Percentiles rank a stretch among this genome's conserved stretches.
Evolutionary conservation across 2,329 filamentous ascomycete species (phyloP).

Genomic region (Colletotrichum sidae): DNA sequence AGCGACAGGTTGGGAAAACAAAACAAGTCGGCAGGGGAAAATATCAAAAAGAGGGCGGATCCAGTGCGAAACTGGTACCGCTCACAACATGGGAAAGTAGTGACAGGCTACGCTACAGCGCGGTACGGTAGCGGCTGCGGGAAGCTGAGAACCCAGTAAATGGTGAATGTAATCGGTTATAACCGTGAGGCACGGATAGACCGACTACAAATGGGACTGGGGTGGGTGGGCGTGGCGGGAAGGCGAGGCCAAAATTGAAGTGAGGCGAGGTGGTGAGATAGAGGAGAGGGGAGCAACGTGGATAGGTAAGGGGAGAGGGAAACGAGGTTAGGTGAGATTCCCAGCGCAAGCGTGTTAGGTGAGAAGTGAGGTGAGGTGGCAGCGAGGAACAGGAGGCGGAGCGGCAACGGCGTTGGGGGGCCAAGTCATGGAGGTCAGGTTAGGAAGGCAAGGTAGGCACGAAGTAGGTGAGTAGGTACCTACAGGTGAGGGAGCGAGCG

Average conservation of each 20-base stretch:
- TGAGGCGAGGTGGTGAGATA: neutral
- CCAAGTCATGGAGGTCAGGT: neutral
- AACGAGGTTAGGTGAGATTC: constrained; percentile 1
- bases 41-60: constrained; percentile 32
- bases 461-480: too few relatives aligned
- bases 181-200: too few relatives aligned
- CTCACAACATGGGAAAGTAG: constrained; percentile 37
- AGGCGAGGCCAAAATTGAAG: constrained; percentile 6
- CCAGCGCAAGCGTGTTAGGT: neutral
- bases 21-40: constrained; percentile 20
- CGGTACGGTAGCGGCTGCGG: neutral
- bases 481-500: too few relatives aligned
- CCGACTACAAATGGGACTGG: constrained; percentile 11
- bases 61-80: constrained; percentile 32
- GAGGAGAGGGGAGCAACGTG: neutral
- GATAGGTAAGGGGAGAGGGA: constrained; percentile 1
- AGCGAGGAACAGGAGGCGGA: constrained; percentile 11
- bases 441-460: neutral
- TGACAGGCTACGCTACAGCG: constrained; percentile 13
- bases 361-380: constrained; percentile 4
- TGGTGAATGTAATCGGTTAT: too few relatives aligned
- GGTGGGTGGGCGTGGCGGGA: constrained; percentile 8
- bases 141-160: too few relatives aligned
- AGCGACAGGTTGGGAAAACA: constrained; percentile 24
- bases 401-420: constrained; percentile 15